Base-by-base conservation (phyloP, 768 basidiomycete species). In the Hortiboletus campestris region DNA sequence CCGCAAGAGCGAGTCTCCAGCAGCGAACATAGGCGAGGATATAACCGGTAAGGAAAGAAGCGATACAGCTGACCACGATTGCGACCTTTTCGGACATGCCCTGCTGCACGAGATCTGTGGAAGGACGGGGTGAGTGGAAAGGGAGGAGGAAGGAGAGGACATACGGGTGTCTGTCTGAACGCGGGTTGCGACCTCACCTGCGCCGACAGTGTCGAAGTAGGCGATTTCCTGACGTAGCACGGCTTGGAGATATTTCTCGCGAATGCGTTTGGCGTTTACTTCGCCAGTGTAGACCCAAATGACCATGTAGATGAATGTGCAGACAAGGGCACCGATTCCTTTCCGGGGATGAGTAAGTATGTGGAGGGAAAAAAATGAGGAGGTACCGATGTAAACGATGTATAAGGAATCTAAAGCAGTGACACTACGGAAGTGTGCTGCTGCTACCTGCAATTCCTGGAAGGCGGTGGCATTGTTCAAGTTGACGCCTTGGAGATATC, bases 171-270 rank as follows among this genome's bases (percentile, higher is more conserved):
- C 89, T 0, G 89, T 90, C 68, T 91, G 88, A 58, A 97, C 96
- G 42, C 94, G 84, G 10, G 94, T 96, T 0, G 95, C 88, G 20
- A 98, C 87, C 67, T 97, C 95, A 56, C 95, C 95, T 6, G 94
- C 88, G 35, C 95, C 94, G 51, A 96, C 82, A 19, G 86, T 83
- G 69, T 98, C 95, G 66, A 97, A 97, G 75, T 82, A 97, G 14
- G 87, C 85, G 59, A 95, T 86, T 56, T 92, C 86, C 66, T 97
- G 95, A 34, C 92, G 84, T 4, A 98, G 77, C 13, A 94, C 75
- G 3, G 94, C 84, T 53, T 79, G 71, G 12, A 97, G 82, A 68
- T 97, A 97, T 14, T 72, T 76, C 73, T 96, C 92, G 28, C 95
- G 84, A 41, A 97, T 80, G 31, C 94, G 84, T 65, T 88, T 90